Conservation (phyloP, 352 stramenopile genomes). For the Pythium coloratum region DNA sequence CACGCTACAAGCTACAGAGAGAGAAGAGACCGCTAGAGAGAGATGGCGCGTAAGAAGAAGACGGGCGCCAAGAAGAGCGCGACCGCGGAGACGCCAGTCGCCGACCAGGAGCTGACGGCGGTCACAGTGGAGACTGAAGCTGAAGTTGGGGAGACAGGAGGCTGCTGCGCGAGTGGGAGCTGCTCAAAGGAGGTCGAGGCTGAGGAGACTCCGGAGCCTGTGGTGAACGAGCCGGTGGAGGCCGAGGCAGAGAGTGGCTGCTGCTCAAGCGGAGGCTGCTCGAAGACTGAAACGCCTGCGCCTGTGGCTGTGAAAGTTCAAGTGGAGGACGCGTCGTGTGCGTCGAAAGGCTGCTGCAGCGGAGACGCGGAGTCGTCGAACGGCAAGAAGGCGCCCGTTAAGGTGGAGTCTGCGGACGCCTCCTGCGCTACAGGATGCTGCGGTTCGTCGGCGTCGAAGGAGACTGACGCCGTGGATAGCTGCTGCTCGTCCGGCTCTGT, state of each 20-base stretch:
- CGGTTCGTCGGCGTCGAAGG: neutral
- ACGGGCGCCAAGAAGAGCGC: neutral
- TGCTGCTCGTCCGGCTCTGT: constrained; percentile 8
- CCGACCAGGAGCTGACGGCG: neutral
- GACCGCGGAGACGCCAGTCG: no score
- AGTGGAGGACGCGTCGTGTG: constrained; percentile 2
- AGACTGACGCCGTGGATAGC: neutral
- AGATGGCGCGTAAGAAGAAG: constrained; percentile 1
- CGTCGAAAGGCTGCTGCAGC: constrained; percentile 13
- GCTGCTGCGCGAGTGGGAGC: neutral
- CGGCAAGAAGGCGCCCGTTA: neutral
- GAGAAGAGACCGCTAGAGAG: neutral
- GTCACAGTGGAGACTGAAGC: neutral
- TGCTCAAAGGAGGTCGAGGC: neutral
- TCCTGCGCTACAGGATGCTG: neutral
- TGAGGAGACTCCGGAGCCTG: neutral
- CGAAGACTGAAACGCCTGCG: neutral
- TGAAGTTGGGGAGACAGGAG: neutral
- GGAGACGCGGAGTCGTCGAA: neutral
- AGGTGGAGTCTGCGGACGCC: neutral
- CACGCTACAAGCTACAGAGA: neutral
- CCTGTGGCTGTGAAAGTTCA: neutral
- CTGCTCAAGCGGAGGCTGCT: neutral
- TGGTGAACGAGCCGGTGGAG: neutral
- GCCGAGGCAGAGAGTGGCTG: neutral